A percentile compares a stretch with the other conserved stretches of the same genome.
Evolutionary conservation across 179 eudicot genomes (phyloP).

Genomic region (Spergularia azorica): DNA sequence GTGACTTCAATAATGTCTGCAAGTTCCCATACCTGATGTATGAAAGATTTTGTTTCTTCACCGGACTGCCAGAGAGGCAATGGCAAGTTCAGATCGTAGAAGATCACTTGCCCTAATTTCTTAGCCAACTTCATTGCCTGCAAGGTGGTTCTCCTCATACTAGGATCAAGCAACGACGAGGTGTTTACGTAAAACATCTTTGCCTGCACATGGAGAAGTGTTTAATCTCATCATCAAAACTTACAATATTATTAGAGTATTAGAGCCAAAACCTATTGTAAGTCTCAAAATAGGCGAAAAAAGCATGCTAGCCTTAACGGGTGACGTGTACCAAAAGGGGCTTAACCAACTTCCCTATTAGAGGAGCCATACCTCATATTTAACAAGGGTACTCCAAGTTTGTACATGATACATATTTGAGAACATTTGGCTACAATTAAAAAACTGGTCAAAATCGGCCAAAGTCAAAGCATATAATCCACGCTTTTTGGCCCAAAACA

Average conservation of each 20-base stretch:
- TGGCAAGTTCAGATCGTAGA: constrained; percentile 85
- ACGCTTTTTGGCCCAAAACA: too few relatives aligned
- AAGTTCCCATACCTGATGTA: constrained; percentile 58
- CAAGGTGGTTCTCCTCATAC: constrained; percentile 69
- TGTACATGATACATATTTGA: too few relatives aligned
- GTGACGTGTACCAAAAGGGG: too few relatives aligned
- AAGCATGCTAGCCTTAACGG: too few relatives aligned
- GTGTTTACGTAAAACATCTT: constrained; percentile 87
- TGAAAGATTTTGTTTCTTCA: constrained; percentile 69
- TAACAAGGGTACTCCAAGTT: too few relatives aligned
- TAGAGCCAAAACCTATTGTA: too few relatives aligned
- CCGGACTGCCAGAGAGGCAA: constrained; percentile 76
- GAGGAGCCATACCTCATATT: too few relatives aligned
- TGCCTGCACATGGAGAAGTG: constrained; percentile 51
- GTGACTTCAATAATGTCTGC: constrained; percentile 90
- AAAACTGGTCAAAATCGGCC: too few relatives aligned
- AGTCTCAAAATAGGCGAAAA: too few relatives aligned
- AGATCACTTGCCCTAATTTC: constrained; percentile 68
- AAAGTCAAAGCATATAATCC: too few relatives aligned
- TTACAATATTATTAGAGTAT: not conserved
- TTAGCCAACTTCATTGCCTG: constrained; percentile 72
- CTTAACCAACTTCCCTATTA: too few relatives aligned
- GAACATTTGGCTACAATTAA: too few relatives aligned
- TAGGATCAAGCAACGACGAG: constrained; percentile 72
- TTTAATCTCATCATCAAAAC: not conserved